A percentile compares a stretch with the other conserved stretches of the same genome.
Evolutionary conservation across 352 stramenopile genomes (phyloP).

Genomic region (Phytophthora syringae): DNA sequence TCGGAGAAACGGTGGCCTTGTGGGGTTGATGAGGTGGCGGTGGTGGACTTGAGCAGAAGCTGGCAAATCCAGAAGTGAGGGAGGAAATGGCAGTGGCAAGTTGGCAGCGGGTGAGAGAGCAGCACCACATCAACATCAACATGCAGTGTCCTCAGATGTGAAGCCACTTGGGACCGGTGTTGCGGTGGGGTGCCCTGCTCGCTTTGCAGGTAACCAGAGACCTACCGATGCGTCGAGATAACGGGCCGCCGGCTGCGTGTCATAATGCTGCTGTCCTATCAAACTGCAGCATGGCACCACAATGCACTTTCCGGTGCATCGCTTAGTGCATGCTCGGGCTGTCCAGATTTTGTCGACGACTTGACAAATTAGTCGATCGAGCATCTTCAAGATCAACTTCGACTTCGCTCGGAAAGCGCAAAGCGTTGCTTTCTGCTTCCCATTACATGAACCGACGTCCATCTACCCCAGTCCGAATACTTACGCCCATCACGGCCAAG

Average conservation of each 20-base stretch:
- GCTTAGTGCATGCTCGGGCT: neutral
- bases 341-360: neutral
- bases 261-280: neutral
- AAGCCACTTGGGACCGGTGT: neutral
- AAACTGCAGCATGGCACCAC: neutral
- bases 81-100: neutral
- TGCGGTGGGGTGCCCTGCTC: neutral
- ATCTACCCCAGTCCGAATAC: neutral
- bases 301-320: neutral
- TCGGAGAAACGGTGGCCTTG: neutral
- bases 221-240: neutral
- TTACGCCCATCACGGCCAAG: neutral
- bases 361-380: slow-evolving; percentile 5
- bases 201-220: neutral
- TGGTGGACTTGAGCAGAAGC: neutral
- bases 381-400: neutral
- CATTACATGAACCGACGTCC: no score
- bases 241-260: neutral
- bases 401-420: neutral
- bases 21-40: neutral
- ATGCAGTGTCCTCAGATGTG: no score
- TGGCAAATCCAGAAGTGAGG: slow-evolving; percentile 1
- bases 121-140: no score
- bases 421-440: neutral
- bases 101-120: neutral